Conservation (phyloP, 257 asterid species). For the Solanum corneliomulleri region DNA sequence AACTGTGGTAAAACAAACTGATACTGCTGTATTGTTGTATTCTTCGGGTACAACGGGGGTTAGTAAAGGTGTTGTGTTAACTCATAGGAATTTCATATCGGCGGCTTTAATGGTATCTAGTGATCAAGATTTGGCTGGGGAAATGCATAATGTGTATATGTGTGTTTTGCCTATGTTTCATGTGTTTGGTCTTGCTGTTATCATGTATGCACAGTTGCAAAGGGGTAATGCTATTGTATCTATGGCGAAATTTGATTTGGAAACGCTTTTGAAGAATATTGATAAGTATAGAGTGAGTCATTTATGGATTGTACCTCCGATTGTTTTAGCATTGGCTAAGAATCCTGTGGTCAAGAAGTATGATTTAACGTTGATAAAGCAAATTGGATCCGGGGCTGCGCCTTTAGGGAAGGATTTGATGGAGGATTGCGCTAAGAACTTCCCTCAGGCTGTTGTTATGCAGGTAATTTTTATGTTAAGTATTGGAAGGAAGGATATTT, state of each 20-base stretch:
- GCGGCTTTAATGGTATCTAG: slow-evolving; percentile 47
- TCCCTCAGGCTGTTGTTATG: slow-evolving; percentile 56
- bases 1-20: slow-evolving; percentile 31
- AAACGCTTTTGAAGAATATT: slow-evolving; percentile 44
- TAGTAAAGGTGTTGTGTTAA: slow-evolving; percentile 80
- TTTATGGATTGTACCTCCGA: slow-evolving; percentile 88
- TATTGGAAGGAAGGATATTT: neutral
- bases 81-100: slow-evolving; percentile 68
- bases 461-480: slow-evolving; percentile 33
- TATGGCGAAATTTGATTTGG: slow-evolving; percentile 65
- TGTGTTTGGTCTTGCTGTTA: slow-evolving; percentile 70
- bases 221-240: slow-evolving; percentile 66
- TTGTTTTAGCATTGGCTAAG: slow-evolving; percentile 72
- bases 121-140: slow-evolving; percentile 68
- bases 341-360: slow-evolving; percentile 41
- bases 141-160: slow-evolving; percentile 35
- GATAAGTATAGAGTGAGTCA: slow-evolving; percentile 57
- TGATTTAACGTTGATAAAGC: slow-evolving; percentile 50
- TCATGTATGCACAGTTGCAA: slow-evolving; percentile 69
- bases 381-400: slow-evolving; percentile 88
- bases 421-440: slow-evolving; percentile 84
- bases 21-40: slow-evolving; percentile 68
- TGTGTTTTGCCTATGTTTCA: slow-evolving; percentile 91
- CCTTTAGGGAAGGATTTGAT: slow-evolving; percentile 84
- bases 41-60: slow-evolving; percentile 92